phyloP scores from a whole-genome alignment of 352 stramenopile genomes.

The Phytophthora megakarya region DNA sequence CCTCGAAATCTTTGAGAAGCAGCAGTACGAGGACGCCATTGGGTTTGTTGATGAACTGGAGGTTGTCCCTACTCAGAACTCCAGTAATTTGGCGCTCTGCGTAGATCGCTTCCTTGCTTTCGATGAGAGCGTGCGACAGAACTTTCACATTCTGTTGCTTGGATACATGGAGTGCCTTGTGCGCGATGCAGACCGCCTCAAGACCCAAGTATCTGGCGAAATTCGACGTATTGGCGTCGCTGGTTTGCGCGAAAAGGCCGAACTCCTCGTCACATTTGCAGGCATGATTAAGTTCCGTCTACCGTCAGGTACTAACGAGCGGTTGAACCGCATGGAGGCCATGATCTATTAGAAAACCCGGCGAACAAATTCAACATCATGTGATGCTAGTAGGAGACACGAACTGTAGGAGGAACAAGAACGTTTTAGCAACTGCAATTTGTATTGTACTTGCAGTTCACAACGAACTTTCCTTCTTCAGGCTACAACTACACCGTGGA shows the following conservation, averaged over 20 bases:
- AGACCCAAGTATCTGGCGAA: constrained; percentile 68
- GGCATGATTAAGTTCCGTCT: constrained; percentile 91
- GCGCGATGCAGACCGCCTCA: constrained; percentile 78
- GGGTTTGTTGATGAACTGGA: constrained; percentile 83
- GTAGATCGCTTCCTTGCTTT: constrained; percentile 87
- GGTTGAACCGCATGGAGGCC: constrained; percentile 85
- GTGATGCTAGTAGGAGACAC: no score
- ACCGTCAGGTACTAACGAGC: constrained; percentile 80
- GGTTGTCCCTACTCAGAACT: constrained; percentile 68
- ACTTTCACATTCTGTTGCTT: constrained; percentile 85
- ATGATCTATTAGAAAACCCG: constrained; percentile 80
- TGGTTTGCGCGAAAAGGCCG: constrained; percentile 73
- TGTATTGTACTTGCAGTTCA: constrained; percentile 29
- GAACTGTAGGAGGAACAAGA: constrained; percentile 12
- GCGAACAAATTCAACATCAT: no score
- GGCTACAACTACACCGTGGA: constrained; percentile 36
- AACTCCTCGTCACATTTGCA: constrained; percentile 84
- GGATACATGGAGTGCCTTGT: constrained; percentile 90
- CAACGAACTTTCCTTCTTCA: constrained; percentile 13
- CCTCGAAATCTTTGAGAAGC: constrained; percentile 81
- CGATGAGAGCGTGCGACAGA: constrained; percentile 82
- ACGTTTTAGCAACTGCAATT: constrained; percentile 27
- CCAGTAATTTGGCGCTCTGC: constrained; percentile 59
- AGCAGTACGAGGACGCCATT: constrained; percentile 85
- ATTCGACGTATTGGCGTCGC: constrained; percentile 48